Evolutionary conservation across 2,329 filamentous ascomycete genomes (phyloP).

Genomic region (Cladobotryum protrusum): DNA sequence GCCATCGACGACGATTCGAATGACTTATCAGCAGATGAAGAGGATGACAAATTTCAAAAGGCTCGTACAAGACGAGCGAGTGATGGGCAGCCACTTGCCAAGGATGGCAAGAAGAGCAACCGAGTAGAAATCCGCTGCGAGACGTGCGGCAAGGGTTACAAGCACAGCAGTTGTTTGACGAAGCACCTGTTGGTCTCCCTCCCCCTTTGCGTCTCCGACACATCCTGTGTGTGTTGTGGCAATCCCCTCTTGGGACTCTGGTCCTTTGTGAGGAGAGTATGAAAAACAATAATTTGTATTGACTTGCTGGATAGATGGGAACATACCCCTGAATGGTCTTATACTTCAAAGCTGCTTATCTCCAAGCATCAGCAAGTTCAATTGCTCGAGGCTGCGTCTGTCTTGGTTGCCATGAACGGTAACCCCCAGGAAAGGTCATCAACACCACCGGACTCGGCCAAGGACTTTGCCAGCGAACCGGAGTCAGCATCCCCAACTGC

Average conservation of each 20-base stretch:
- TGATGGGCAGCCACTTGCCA: conserved; percentile 76
- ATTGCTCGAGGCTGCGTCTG: conserved; percentile 92
- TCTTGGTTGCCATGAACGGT: conserved; percentile 82
- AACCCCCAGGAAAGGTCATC: conserved; percentile 42
- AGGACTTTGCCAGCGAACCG: conserved; percentile 68
- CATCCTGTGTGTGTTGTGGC: conserved; percentile 11
- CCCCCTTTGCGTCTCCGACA: conserved; percentile 23
- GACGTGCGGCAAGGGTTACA: conserved; percentile 99
- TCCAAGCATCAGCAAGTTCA: conserved; percentile 99
- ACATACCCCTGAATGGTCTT: conserved; percentile 96
- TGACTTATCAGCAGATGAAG: conserved; percentile 52
- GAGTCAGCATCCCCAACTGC: conserved; percentile 77
- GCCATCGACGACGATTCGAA: conserved; percentile 64
- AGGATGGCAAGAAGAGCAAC: conserved; percentile 78
- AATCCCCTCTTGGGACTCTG: neutral
- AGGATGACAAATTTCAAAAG: conserved; percentile 41
- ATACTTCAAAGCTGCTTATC: conserved; percentile 94
- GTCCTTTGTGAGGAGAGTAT: neutral
- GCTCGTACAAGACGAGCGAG: conserved; percentile 60
- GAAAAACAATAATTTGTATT: conserved; percentile 21
- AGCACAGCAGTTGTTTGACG: conserved; percentile 99
- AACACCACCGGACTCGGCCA: conserved; percentile 59
- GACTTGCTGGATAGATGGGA: conserved; percentile 70
- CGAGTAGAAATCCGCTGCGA: conserved; percentile 88
- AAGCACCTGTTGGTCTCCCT: conserved; percentile 97